A percentile compares a stretch with the other conserved stretches of the same genome.
Conservation (phyloP, 495 filamentous ascomycete species). For the Aspergillus sparsus region DNA sequence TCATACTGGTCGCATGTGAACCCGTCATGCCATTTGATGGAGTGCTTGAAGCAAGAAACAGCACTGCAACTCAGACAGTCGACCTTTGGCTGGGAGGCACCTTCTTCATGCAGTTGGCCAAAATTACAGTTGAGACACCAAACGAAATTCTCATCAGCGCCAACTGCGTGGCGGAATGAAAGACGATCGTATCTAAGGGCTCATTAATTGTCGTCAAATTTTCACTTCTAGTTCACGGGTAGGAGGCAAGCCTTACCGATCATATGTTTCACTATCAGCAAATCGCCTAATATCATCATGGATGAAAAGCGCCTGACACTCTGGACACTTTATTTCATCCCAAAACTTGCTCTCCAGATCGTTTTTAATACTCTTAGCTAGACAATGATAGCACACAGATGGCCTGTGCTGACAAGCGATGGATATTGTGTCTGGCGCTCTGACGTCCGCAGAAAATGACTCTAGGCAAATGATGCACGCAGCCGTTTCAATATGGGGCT, state of each 20-base stretch:
- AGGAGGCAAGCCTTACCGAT: not conserved
- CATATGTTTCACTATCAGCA: constrained; percentile 15
- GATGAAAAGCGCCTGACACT: constrained; percentile 13
- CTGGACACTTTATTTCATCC: constrained; percentile 21
- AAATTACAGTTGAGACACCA: constrained; percentile 20
- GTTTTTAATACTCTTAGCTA: constrained; percentile 19
- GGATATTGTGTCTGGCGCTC: constrained; percentile 5
- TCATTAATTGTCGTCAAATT: constrained; percentile 1
- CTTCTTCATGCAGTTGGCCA: constrained; percentile 16
- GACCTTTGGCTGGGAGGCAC: constrained; percentile 10
- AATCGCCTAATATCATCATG: constrained; percentile 16
- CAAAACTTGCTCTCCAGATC: constrained; percentile 18
- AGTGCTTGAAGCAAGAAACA: constrained; percentile 18
- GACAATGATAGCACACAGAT: constrained; percentile 12
- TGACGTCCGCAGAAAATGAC: constrained; percentile 7
- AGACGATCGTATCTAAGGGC: constrained; percentile 9
- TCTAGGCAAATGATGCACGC: constrained; percentile 21
- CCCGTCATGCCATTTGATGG: constrained; percentile 20
- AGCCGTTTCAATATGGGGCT: not conserved
- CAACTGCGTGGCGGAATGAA: constrained; percentile 15
- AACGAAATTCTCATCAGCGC: constrained; percentile 18
- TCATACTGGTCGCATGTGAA: constrained; percentile 23
- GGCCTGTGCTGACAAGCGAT: constrained; percentile 14
- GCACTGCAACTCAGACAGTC: constrained; percentile 8
- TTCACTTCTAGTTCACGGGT: not conserved